phyloP scores from a whole-genome alignment of 2,329 filamentous ascomycete genomes.

The Fusarium sublunatum region DNA sequence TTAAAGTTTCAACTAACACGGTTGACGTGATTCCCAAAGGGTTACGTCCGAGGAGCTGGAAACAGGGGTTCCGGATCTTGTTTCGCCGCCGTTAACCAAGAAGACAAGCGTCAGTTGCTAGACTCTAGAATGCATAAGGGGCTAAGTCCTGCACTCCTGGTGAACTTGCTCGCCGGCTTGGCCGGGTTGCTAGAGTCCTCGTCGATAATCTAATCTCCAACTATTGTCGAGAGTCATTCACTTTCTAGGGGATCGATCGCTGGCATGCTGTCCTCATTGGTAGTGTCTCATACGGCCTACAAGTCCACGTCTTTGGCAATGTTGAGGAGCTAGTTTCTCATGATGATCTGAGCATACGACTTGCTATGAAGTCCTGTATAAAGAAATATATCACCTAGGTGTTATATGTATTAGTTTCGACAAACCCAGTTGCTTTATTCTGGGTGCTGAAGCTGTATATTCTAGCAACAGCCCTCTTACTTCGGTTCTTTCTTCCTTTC shows the following conservation, averaged over 20 bases:
- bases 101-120: conserved; percentile 22
- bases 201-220: conserved; percentile 10
- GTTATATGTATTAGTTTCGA: neutral
- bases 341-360: neutral
- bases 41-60: conserved; percentile 18
- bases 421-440: neutral
- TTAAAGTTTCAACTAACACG: conserved; percentile 7
- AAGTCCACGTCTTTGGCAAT: neutral
- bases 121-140: conserved; percentile 7
- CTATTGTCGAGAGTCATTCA: conserved; percentile 3
- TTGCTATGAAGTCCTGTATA: neutral
- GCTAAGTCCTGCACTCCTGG: conserved; percentile 11
- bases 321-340: neutral
- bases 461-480: no score
- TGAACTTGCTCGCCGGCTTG: neutral
- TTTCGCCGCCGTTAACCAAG: conserved; percentile 31
- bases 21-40: conserved; percentile 16
- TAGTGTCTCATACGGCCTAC: neutral
- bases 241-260: neutral
- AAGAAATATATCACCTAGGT: neutral
- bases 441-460: neutral
- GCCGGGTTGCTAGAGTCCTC: neutral
- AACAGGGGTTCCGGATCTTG: conserved; percentile 23
- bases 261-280: neutral
- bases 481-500: no score